Evolutionary conservation across 208 protist genomes (phyloP), one percentile per base, ranked within the genome.

Genomic region (Trichomonas tenax): DNA sequence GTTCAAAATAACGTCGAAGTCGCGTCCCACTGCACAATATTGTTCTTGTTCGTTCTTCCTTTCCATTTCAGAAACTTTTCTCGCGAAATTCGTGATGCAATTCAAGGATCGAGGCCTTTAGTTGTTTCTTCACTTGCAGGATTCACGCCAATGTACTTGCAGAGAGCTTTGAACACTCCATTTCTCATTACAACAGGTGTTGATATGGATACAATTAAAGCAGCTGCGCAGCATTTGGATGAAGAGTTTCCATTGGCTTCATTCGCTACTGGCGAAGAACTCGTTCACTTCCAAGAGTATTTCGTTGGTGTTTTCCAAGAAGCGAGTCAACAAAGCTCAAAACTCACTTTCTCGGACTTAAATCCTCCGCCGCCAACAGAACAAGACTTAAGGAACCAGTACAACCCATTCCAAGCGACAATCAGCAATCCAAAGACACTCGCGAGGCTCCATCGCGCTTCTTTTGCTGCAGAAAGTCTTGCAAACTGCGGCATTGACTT

Each of bases 111-210:
- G 6, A 41, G 44, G 14, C 86, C 86, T 51, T 51, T 93, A 17
- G 44, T 93, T 38, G 44, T 93, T 51, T 93, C 86, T 51, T 51
- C 86, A 51, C n/a, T 93, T 38, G 40, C 86, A 21, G 86, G 86
- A 0, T 51, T 51, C 44, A 93, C 86, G 15, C 40, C 11, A 38
- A 58, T 93, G 44, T 93, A 93, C 36, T 38, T 93, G 38, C 86
- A 93, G 15, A 48, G 86, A 34, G 40, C 86, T 51, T 26, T 93
- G 6, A 93, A 93, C 46, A 93, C 86, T 44, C 44, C 86, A 51
- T 93, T 93, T 93, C 9, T 93, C 2, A 93, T 93, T 38, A 93
- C 86, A 48, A 93, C 86, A 23, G 86, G 86, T 38, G 44, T 93
- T 93, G 86, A 93, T 38, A 93, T 93, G 44, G 15, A 41, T 34